Percentiles rank a stretch among this genome's conserved stretches.
phyloP scores from a whole-genome alignment of 164 flowering plant genomes.

The Tetracentron sinense region DNA sequence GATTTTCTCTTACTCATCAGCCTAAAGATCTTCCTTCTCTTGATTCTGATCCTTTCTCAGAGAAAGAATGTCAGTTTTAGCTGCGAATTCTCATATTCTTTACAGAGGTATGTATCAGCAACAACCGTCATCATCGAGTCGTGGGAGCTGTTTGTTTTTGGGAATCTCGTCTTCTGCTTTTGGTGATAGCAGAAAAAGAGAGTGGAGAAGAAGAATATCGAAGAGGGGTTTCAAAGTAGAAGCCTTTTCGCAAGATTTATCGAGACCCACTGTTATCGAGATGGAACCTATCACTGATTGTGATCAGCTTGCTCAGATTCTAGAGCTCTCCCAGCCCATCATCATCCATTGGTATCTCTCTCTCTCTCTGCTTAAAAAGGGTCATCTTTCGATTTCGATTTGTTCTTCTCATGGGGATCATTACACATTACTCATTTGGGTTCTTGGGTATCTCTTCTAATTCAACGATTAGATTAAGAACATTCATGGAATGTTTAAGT shows the following conservation, averaged over 20 bases:
- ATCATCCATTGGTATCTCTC: too few relatives aligned
- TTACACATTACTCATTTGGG: too few relatives aligned
- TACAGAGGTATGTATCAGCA: slow-evolving; percentile 34
- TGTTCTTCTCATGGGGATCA: too few relatives aligned
- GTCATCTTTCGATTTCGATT: too few relatives aligned
- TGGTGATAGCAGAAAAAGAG: slow-evolving; percentile 19
- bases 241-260: slow-evolving; percentile 52
- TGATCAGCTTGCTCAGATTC: slow-evolving; percentile 74
- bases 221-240: slow-evolving; percentile 34
- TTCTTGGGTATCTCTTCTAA: too few relatives aligned
- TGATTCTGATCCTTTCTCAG: neutral
- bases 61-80: slow-evolving; percentile 51
- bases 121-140: slow-evolving; percentile 21
- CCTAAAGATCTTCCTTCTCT: too few relatives aligned
- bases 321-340: too few relatives aligned
- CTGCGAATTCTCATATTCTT: slow-evolving; percentile 51
- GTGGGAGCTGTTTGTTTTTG: slow-evolving; percentile 21
- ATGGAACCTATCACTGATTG: slow-evolving; percentile 62
- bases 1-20: neutral
- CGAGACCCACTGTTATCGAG: slow-evolving; percentile 50
- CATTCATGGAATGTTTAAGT: too few relatives aligned
- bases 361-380: too few relatives aligned
- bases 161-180: slow-evolving; percentile 20
- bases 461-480: too few relatives aligned
- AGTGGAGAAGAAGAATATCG: slow-evolving; percentile 16